Evolutionary conservation across 805 yeast species (phyloP).

Genomic region (Schizosaccharomyces cryophilus): DNA sequence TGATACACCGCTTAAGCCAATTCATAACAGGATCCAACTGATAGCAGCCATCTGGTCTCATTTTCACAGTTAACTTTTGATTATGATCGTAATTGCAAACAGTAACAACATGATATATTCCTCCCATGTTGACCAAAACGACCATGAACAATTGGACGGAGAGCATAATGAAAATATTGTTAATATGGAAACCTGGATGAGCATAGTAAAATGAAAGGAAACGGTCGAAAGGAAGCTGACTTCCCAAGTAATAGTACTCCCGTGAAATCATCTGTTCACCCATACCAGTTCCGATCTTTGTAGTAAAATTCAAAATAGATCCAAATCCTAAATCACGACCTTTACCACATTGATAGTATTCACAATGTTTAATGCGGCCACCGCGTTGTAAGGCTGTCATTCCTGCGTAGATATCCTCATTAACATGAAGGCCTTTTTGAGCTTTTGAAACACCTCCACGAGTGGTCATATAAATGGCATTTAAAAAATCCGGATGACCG

Average conservation of each 20-base stretch:
- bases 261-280: constrained; percentile 86
- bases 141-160: constrained; percentile 71
- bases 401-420: constrained; percentile 91
- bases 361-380: constrained; percentile 85
- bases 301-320: constrained; percentile 74
- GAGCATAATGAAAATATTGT: constrained; percentile 63
- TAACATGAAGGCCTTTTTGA: constrained; percentile 73
- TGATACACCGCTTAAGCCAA: constrained; percentile 78
- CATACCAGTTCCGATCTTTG: constrained; percentile 96
- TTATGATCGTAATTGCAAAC: constrained; percentile 41
- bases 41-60: constrained; percentile 62
- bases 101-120: constrained; percentile 49
- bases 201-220: constrained; percentile 87
- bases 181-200: constrained; percentile 87
- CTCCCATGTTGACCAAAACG: constrained; percentile 52
- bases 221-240: constrained; percentile 68
- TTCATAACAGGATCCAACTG: constrained; percentile 62
- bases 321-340: constrained; percentile 90
- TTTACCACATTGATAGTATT: constrained; percentile 88
- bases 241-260: constrained; percentile 76
- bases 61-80: constrained; percentile 48
- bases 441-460: constrained; percentile 92
- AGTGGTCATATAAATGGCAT: constrained; percentile 77
- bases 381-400: constrained; percentile 76
- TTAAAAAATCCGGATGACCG: constrained; percentile 89